Percentiles rank a stretch among this genome's conserved stretches.
Evolutionary conservation across 1,139 yeast species (phyloP).

Genomic region (Lodderomyces metapsilosis): DNA sequence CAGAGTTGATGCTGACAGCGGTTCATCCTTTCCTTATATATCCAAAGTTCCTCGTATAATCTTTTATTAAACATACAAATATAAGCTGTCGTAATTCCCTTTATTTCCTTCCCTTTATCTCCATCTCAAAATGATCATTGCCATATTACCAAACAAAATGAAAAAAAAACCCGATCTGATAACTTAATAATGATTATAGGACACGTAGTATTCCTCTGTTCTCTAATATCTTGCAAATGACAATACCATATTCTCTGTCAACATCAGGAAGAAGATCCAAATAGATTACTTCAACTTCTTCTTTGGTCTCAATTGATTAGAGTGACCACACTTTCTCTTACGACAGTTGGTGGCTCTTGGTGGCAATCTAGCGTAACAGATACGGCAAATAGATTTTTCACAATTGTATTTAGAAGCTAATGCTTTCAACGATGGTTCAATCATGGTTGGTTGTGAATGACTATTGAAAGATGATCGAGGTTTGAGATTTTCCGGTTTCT

Average conservation of each 20-base stretch:
- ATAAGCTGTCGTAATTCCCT: neutral
- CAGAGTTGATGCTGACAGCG: no score
- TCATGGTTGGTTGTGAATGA: constrained; percentile 48
- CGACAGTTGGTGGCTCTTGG: constrained; percentile 99
- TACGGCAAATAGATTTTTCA: constrained; percentile 98
- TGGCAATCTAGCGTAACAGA: constrained; percentile 99
- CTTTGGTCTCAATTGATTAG: constrained; percentile 99
- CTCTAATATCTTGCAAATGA: constrained; percentile 1
- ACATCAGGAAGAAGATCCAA: neutral
- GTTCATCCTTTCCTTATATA: no score
- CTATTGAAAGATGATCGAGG: constrained; percentile 1
- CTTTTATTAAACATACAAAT: constrained; percentile 1
- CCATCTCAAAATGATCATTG: neutral
- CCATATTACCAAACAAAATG: constrained; percentile 1
- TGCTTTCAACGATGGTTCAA: constrained; percentile 99
- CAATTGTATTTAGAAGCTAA: constrained; percentile 99
- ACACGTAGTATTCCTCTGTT: neutral
- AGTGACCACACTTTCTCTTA: constrained; percentile 99
- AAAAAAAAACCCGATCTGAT: neutral
- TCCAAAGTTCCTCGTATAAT: constrained; percentile 1
- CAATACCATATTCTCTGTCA: neutral
- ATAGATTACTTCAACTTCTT: constrained; percentile 87
- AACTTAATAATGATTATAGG: no score
- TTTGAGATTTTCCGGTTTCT: constrained; percentile 7
- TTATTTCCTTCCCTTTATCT: neutral